These are phyloP conservation scores for Martiniozyma asiatica DNA, from an alignment of 1,139 yeast genomes.

Conservation along the genomic window DNA sequence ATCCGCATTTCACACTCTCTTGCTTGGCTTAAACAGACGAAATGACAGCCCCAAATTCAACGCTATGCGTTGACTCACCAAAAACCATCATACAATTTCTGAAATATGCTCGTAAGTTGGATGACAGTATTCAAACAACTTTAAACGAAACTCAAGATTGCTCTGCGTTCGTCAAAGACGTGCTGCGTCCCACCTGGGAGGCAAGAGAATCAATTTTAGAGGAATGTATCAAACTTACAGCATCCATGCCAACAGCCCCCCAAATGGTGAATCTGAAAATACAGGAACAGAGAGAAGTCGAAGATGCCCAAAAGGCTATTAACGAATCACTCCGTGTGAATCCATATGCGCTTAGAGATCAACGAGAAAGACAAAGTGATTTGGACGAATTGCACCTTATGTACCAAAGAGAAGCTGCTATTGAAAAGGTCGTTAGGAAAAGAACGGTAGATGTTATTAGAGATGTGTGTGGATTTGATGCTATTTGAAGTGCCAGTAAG, in stretches of 20 bases:
- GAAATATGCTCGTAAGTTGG: slow-evolving; percentile 1
- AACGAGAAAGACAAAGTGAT: slow-evolving; percentile 3
- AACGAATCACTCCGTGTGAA: slow-evolving; percentile 25
- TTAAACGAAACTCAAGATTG: too few relatives aligned
- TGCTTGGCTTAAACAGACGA: too few relatives aligned
- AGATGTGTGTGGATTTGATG: slow-evolving; percentile 3
- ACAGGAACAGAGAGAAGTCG: too few relatives aligned
- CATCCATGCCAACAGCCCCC: slow-evolving; percentile 1
- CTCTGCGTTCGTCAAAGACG: too few relatives aligned
- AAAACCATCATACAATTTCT: slow-evolving; percentile 2
- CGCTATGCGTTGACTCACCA: slow-evolving; percentile 4
- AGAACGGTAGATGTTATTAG: slow-evolving; percentile 2
- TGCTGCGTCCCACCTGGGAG: slow-evolving; percentile 4
- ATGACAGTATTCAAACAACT: slow-evolving; percentile 3
- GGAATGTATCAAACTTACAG: slow-evolving; percentile 1
- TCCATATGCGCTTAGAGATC: slow-evolving; percentile 28
- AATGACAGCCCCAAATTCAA: too few relatives aligned
- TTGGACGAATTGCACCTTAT: slow-evolving; percentile 2
- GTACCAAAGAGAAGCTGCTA: slow-evolving; percentile 3
- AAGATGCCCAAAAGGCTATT: slow-evolving; percentile 11
- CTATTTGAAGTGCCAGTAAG: neutral
- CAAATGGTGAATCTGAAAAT: too few relatives aligned
- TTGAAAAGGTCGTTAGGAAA: slow-evolving; percentile 3
- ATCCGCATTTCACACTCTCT: too few relatives aligned
- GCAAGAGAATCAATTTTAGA: neutral